Conservation (phyloP, 1,284 basidiomycete genomes). For the Veloporphyrellus conicus region DNA sequence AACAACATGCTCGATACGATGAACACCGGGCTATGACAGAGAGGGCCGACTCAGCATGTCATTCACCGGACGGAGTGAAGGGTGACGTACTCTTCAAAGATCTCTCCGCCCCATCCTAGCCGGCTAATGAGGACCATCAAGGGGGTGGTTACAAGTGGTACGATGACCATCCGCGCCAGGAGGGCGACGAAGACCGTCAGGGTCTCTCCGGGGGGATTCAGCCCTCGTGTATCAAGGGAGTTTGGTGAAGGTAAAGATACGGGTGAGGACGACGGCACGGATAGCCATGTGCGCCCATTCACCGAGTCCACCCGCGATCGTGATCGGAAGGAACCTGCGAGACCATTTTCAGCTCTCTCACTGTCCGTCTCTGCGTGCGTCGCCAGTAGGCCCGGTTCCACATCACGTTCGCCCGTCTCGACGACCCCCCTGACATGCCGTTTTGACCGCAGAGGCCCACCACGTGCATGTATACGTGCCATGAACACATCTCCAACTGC, state of each 20-base stretch:
- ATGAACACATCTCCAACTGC: slow-evolving; percentile 43
- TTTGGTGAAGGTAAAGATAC: not conserved
- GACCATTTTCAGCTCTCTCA: not conserved
- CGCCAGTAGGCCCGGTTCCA: slow-evolving; percentile 10
- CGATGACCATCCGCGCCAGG: slow-evolving; percentile 78
- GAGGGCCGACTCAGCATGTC: slow-evolving; percentile 8
- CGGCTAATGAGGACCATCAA: slow-evolving; percentile 61
- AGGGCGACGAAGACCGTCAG: slow-evolving; percentile 80
- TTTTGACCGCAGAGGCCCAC: not conserved
- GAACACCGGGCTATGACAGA: slow-evolving; percentile 65
- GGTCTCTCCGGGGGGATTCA: slow-evolving; percentile 60
- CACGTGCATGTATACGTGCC: slow-evolving; percentile 12
- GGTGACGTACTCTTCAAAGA: slow-evolving; percentile 68
- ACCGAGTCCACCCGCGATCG: slow-evolving; percentile 1
- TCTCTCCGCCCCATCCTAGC: slow-evolving; percentile 34
- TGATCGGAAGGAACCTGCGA: not conserved
- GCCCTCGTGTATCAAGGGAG: not conserved
- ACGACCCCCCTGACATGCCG: not conserved
- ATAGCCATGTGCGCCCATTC: not conserved
- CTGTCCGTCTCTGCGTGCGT: slow-evolving; percentile 8
- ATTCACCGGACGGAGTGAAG: slow-evolving; percentile 1
- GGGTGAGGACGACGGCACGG: not conserved
- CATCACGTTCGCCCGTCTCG: slow-evolving; percentile 2
- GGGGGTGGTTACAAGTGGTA: slow-evolving; percentile 75
- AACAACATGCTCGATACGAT: slow-evolving; percentile 75